Percentiles rank a stretch among this genome's conserved stretches.
phyloP scores from a whole-genome alignment of 2,329 filamentous ascomycete species.

The Endoconidiophora laricicola region DNA sequence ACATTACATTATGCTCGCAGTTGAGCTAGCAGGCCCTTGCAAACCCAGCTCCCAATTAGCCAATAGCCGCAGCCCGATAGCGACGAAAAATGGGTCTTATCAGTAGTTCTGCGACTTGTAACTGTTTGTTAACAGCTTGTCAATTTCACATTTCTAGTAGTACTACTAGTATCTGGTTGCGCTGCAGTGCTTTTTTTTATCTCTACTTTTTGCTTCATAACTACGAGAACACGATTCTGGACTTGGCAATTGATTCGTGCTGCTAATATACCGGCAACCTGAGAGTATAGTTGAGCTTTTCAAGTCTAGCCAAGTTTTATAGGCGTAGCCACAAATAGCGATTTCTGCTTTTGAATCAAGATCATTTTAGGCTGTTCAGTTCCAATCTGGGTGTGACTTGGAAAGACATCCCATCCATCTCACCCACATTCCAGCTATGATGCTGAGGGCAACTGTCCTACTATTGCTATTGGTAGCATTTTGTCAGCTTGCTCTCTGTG shows the following conservation, averaged over 20 bases:
- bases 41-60: neutral
- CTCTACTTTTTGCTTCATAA: neutral
- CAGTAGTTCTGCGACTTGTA: neutral
- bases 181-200: neutral
- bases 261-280: no score
- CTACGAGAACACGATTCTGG: neutral
- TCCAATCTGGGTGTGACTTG: no score
- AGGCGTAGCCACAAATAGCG: no score
- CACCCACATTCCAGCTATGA: conserved; percentile 17
- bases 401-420: neutral
- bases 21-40: no score
- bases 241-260: neutral
- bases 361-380: no score
- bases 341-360: no score
- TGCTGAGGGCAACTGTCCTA: conserved; percentile 27
- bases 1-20: no score
- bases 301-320: no score
- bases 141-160: neutral
- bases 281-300: no score
- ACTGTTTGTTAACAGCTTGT: neutral
- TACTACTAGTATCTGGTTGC: conserved; percentile 1
- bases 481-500: conserved; percentile 37
- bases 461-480: conserved; percentile 36
- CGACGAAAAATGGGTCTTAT: neutral
- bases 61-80: neutral